Percentiles rank a stretch among this genome's conserved stretches.
These are phyloP conservation scores for Microbotryum violaceum DNA, from an alignment of 1,284 basidiomycete genomes.

Conservation along the genomic window DNA sequence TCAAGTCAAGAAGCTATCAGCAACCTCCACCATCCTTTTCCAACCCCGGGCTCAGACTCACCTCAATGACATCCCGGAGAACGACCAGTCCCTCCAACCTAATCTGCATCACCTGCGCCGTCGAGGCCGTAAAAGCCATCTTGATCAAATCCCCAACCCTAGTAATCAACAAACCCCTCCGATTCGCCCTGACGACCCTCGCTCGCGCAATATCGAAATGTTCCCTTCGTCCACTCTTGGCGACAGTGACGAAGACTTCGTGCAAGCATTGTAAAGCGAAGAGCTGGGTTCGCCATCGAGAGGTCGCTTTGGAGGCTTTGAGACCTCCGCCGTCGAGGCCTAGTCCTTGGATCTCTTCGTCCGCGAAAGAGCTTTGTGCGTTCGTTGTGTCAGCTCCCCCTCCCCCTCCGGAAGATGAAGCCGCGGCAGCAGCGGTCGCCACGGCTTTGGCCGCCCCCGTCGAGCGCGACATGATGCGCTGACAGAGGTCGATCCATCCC, in stretches of 20 bases:
- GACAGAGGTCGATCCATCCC: slow-evolving; percentile 96
- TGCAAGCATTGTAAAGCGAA: slow-evolving; percentile 92
- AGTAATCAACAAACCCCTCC: slow-evolving; percentile 56
- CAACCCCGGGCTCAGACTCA: slow-evolving; percentile 39
- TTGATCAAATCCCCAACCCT: slow-evolving; percentile 88
- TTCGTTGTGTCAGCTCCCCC: too few relatives aligned
- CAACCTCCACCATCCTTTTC: background rate
- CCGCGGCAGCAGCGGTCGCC: slow-evolving; percentile 47
- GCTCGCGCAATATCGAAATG: slow-evolving; percentile 70
- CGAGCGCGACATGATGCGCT: slow-evolving; percentile 79
- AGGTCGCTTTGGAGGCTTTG: slow-evolving; percentile 38
- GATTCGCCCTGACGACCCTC: slow-evolving; percentile 36
- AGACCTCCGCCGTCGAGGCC: slow-evolving; percentile 23
- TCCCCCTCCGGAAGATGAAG: slow-evolving; percentile 28
- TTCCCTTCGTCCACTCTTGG: slow-evolving; percentile 63
- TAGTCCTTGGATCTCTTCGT: slow-evolving; percentile 37
- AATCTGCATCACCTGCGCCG: slow-evolving; percentile 91
- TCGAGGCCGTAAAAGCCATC: slow-evolving; percentile 96
- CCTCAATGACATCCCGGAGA: slow-evolving; percentile 85
- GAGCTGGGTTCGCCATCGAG: slow-evolving; percentile 92
- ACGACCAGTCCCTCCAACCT: slow-evolving; percentile 86
- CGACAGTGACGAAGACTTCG: slow-evolving; percentile 72
- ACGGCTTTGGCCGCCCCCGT: slow-evolving; percentile 4
- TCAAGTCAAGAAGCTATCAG: background rate
- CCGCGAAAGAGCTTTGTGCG: slow-evolving; percentile 13